Conservation (phyloP, 305 asterid species). For the Solanum hybrid region DNA sequence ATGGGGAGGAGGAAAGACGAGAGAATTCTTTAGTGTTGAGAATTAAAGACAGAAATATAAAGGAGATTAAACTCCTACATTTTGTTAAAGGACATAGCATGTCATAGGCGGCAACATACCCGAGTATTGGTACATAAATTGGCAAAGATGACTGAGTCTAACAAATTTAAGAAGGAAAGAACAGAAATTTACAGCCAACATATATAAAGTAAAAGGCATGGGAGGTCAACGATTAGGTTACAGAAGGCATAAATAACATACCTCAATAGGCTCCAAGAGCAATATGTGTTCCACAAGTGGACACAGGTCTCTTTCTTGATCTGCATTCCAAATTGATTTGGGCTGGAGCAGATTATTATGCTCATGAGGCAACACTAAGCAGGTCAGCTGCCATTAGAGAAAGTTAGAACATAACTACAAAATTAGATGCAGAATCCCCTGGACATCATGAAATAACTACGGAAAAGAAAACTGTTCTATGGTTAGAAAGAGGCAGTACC, state of each 20-base stretch:
- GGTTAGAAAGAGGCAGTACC: slow-evolving; percentile 32
- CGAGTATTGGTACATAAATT: background rate
- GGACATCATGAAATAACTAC: background rate
- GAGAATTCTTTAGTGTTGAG: background rate
- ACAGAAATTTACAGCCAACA: background rate
- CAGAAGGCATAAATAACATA: slow-evolving; percentile 22
- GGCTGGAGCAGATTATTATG: slow-evolving; percentile 51
- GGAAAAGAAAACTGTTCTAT: background rate
- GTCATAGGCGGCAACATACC: background rate
- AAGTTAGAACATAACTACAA: slow-evolving; percentile 9
- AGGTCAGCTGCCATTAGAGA: slow-evolving; percentile 62
- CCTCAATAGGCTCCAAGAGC: slow-evolving; percentile 79
- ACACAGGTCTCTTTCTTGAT: slow-evolving; percentile 43
- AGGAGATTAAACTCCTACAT: background rate
- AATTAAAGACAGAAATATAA: background rate
- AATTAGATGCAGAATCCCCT: background rate
- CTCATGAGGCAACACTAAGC: slow-evolving; percentile 72
- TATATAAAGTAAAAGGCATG: background rate
- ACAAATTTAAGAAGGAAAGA: background rate
- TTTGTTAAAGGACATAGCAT: background rate
- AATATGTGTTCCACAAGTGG: slow-evolving; percentile 78
- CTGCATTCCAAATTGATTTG: slow-evolving; percentile 86
- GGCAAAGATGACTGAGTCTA: background rate
- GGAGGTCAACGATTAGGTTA: background rate
- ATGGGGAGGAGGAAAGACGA: background rate